A percentile compares a stretch with the other conserved stretches of the same genome.
Conservation (phyloP, 2,329 filamentous ascomycete species). For the Fusarium dimerum region DNA sequence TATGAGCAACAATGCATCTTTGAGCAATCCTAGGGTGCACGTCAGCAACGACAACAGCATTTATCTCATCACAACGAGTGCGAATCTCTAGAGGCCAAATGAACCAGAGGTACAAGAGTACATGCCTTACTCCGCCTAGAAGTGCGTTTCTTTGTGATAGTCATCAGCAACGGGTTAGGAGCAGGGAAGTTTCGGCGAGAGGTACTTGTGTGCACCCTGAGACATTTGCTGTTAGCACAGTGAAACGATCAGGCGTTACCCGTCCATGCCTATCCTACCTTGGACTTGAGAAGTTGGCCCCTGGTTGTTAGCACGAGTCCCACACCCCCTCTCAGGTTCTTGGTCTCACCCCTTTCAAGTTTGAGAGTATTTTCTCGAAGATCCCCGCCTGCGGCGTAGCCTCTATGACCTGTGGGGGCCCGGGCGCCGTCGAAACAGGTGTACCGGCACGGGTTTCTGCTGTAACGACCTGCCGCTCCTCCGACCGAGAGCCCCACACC, state of each 20-base stretch:
- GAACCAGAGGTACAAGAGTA: no score
- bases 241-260: background rate
- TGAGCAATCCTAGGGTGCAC: no score
- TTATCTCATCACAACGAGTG: no score
- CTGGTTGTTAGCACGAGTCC: background rate
- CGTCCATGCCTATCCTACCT: background rate
- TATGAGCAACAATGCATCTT: no score
- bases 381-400: slow-evolving; percentile 23
- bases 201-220: background rate
- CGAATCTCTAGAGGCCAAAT: no score
- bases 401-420: slow-evolving; percentile 21
- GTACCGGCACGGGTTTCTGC: background rate
- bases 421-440: slow-evolving; percentile 19
- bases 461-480: slow-evolving; percentile 28
- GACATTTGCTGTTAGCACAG: background rate
- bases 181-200: background rate
- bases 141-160: no score
- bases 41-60: no score
- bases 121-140: no score
- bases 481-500: slow-evolving; percentile 30
- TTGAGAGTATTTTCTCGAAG: background rate
- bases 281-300: background rate
- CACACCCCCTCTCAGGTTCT: background rate
- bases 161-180: background rate
- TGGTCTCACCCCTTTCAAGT: background rate